Conservation (phyloP, 208 protist genomes). For the Acanthamoeba divionensis region DNA sequence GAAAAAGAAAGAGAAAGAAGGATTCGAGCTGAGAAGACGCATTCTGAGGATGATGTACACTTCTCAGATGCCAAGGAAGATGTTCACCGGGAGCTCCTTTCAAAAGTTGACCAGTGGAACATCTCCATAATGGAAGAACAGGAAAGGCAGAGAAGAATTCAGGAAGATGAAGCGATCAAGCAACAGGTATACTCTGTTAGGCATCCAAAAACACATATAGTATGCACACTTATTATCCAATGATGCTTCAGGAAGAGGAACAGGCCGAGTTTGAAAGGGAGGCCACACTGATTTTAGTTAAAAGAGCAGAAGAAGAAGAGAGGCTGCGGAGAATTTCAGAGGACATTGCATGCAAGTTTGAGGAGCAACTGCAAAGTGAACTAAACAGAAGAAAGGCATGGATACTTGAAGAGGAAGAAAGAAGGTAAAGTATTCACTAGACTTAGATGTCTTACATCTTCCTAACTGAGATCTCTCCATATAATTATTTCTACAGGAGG, state of each 20-base stretch:
- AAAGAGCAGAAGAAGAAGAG: slow-evolving; percentile 16
- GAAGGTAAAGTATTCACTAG: not conserved
- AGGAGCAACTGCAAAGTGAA: not conserved
- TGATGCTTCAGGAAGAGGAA: no score
- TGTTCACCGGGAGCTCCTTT: slow-evolving; percentile 2
- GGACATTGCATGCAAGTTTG: slow-evolving; percentile 1
- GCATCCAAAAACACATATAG: no score
- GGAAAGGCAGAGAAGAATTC: not conserved
- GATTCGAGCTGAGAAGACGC: slow-evolving; percentile 27
- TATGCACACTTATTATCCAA: no score
- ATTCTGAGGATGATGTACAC: slow-evolving; percentile 41
- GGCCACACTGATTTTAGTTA: slow-evolving; percentile 31
- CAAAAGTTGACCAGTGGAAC: not conserved
- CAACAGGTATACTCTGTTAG: no score
- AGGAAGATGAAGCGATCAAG: no score
- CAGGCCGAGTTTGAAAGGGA: slow-evolving; percentile 16
- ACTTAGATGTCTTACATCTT: no score
- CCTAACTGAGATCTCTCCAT: no score
- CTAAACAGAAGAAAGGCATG: slow-evolving; percentile 15
- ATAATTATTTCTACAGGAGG: no score
- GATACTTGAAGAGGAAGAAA: slow-evolving; percentile 8
- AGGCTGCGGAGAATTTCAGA: slow-evolving; percentile 13
- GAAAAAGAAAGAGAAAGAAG: not conserved
- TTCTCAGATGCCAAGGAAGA: slow-evolving; percentile 26
- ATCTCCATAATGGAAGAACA: not conserved